These are phyloP conservation scores for Naumovozyma baii DNA, from an alignment of 805 yeast genomes.

Conservation along the genomic window DNA sequence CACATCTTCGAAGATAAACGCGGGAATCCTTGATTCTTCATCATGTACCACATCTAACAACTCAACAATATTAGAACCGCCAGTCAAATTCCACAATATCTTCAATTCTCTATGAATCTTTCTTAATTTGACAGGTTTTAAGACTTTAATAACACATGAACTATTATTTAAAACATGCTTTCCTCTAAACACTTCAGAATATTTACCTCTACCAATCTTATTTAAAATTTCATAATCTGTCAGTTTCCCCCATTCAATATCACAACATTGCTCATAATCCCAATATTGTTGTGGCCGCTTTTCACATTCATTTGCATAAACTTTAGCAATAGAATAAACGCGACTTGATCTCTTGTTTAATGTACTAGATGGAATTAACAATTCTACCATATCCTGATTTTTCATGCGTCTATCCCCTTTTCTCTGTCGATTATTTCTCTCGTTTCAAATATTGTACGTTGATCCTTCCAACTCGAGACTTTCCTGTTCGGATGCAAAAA, in stretches of 20 bases:
- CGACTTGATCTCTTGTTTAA: slow-evolving; percentile 27
- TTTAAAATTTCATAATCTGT: slow-evolving; percentile 76
- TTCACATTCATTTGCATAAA: slow-evolving; percentile 71
- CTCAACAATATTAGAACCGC: slow-evolving; percentile 73
- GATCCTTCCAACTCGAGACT: too few species aligned
- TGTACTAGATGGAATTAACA: slow-evolving; percentile 17
- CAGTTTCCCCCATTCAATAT: slow-evolving; percentile 76
- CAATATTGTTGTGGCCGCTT: slow-evolving; percentile 73
- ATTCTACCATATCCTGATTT: neutral
- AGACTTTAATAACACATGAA: slow-evolving; percentile 76
- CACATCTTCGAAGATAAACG: slow-evolving; percentile 75
- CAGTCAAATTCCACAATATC: slow-evolving; percentile 72
- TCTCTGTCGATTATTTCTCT: too few species aligned
- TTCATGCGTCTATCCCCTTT: too few species aligned
- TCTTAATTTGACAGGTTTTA: slow-evolving; percentile 88
- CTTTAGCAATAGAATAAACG: slow-evolving; percentile 55
- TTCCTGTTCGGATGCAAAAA: too few species aligned
- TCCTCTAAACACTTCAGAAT: slow-evolving; percentile 89
- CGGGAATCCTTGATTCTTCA: slow-evolving; percentile 76
- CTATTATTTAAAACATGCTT: slow-evolving; percentile 51
- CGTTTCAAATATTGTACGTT: too few species aligned
- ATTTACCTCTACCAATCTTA: slow-evolving; percentile 87
- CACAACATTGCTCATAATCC: slow-evolving; percentile 64
- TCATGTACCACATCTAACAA: slow-evolving; percentile 79
- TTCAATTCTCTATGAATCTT: slow-evolving; percentile 86